phyloP scores from a whole-genome alignment of 2,329 filamentous ascomycete genomes.

The Cladophialophora yegresii region DNA sequence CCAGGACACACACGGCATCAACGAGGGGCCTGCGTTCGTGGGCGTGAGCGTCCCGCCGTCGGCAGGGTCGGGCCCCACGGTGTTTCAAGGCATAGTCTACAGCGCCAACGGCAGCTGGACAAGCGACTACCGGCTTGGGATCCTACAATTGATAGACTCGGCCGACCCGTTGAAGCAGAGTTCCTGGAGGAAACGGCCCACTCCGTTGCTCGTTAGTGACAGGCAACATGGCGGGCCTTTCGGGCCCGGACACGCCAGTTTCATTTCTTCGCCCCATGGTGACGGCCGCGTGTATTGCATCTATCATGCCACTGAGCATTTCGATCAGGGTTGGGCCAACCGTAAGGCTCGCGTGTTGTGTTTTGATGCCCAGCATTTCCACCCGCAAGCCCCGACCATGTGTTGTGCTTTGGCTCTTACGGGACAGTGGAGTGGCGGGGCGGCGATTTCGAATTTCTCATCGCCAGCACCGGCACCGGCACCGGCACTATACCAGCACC shows the following conservation, averaged over 20 bases:
- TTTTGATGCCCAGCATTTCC: slow-evolving; percentile 25
- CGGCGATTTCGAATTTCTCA: neutral
- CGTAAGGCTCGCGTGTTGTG: slow-evolving; percentile 32
- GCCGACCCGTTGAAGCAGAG: slow-evolving; percentile 27
- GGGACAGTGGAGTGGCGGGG: slow-evolving; percentile 9
- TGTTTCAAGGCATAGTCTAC: slow-evolving; percentile 36
- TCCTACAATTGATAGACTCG: slow-evolving; percentile 26
- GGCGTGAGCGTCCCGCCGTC: neutral
- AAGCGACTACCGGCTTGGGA: slow-evolving; percentile 33
- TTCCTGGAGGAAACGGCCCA: slow-evolving; percentile 32
- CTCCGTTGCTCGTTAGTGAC: slow-evolving; percentile 31
- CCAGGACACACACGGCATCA: slow-evolving; percentile 32
- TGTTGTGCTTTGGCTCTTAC: slow-evolving; percentile 28
- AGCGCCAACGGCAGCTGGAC: slow-evolving; percentile 37
- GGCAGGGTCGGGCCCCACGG: neutral
- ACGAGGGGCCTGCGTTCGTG: slow-evolving; percentile 34
- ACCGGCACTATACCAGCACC: neutral
- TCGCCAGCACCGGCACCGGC: neutral
- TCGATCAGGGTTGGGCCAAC: slow-evolving; percentile 34
- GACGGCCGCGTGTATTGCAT: slow-evolving; percentile 32
- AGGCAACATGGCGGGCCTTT: slow-evolving; percentile 29
- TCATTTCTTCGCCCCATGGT: slow-evolving; percentile 27
- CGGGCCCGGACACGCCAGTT: slow-evolving; percentile 36
- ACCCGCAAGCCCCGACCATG: slow-evolving; percentile 19
- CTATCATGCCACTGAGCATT: slow-evolving; percentile 34